phyloP scores from a whole-genome alignment of 257 asterid genomes.

The Linaria vulgaris region DNA sequence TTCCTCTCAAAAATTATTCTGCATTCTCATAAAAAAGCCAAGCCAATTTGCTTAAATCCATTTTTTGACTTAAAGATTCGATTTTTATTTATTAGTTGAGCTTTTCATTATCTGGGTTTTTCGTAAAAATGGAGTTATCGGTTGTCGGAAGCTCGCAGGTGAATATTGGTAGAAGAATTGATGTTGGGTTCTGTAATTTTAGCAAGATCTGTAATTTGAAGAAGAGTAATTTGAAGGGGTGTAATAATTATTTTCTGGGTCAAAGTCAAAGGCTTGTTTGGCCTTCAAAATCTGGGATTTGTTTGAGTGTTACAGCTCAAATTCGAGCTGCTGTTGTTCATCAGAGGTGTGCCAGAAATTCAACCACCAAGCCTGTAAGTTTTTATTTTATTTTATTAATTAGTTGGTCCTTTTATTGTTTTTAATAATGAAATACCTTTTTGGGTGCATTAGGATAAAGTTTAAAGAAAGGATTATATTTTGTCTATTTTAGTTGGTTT shows the following conservation, averaged over 20 bases:
- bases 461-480: neutral
- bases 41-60: conserved; percentile 15
- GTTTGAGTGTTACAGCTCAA: conserved; percentile 43
- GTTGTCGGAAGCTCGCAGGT: conserved; percentile 67
- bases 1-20: neutral
- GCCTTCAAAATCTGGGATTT: conserved; percentile 43
- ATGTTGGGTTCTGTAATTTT: conserved; percentile 46
- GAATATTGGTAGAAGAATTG: conserved; percentile 40
- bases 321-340: conserved; percentile 37
- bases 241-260: conserved; percentile 34
- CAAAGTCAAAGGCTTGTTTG: conserved; percentile 31
- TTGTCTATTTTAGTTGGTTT: too few relatives aligned
- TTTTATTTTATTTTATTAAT: neutral
- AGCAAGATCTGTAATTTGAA: conserved; percentile 48
- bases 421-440: conserved; percentile 1
- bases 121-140: conserved; percentile 61
- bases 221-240: conserved; percentile 27
- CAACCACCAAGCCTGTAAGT: conserved; percentile 40
- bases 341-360: conserved; percentile 30
- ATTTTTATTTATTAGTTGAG: conserved; percentile 9
- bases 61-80: neutral
- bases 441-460: conserved; percentile 4
- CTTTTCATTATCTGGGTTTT: conserved; percentile 25
- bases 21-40: conserved; percentile 4
- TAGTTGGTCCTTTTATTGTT: neutral